Evolutionary conservation across 805 yeast genomes (phyloP), one percentile per base, ranked within the genome.

Genomic region (Candida alai): DNA sequence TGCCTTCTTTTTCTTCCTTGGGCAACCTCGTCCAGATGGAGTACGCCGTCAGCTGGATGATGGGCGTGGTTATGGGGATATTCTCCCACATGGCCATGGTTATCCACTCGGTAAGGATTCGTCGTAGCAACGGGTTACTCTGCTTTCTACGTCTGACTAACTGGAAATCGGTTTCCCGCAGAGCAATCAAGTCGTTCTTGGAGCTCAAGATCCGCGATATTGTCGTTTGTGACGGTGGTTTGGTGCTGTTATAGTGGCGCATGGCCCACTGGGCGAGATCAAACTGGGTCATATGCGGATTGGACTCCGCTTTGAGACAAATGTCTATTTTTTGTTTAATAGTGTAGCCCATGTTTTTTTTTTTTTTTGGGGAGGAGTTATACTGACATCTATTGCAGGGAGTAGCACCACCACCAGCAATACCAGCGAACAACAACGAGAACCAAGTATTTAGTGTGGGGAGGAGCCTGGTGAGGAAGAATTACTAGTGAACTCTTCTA

Each of bases 71-170:
- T 2, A 78, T 70, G 3, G 84, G 84, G 22, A 78, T 74, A 30
- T 70, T 73, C 47, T 76, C 80, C 84, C 85, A 79, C 2, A 71
- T 70, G 16, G 79, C 74, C 49, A 78, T 84, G 0, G 79, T 69
- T 25, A 78, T 74, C 84, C 84, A 79, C 49, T 79, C 84, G n/a
- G 76, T 70, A 27, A 79, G 52, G n/a, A 79, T 76, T 29, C 70
- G 68, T 23, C 84, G 56, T 10, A 79, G 62, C 16, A 79, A 49
- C 8, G 74, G 70, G 43, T 76, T 76, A 30, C 69, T 54, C n/a
- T 75, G 74, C 37, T 74, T 76, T 22, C 83, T 54, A 34, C 82
- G 56, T 35, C 78, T 51, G 9, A 72, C 70, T 40, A 68, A 60
- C 56, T 51, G 70, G 54, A 66, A 75, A 52, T 67, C 82, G 41